phyloP scores from a whole-genome alignment of 306 rosid genomes.

The Herpetospermum pedunculosum region DNA sequence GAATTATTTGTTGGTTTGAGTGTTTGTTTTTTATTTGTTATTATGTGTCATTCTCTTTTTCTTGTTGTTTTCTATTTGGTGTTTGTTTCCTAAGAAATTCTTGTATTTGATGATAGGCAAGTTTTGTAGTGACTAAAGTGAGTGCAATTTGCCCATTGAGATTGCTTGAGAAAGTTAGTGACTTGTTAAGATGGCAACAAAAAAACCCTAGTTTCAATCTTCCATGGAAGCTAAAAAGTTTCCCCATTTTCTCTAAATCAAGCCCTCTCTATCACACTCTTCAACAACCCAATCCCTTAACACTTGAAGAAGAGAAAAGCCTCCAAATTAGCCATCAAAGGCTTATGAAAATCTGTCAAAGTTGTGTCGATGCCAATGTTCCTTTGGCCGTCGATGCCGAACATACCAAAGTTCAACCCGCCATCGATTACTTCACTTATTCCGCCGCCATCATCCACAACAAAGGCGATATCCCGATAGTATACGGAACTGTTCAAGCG shows the following conservation, averaged over 20 bases:
- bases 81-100: too few species aligned
- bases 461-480: constrained; percentile 31
- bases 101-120: neutral
- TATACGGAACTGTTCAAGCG: constrained; percentile 66
- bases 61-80: too few species aligned
- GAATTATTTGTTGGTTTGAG: neutral
- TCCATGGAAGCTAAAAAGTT: constrained; percentile 68
- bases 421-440: constrained; percentile 79
- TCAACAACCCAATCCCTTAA: constrained; percentile 39
- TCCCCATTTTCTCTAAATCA: constrained; percentile 50
- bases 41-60: too few species aligned
- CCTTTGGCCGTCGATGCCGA: constrained; percentile 76
- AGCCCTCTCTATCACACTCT: constrained; percentile 70
- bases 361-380: constrained; percentile 38
- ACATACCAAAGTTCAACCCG: constrained; percentile 70
- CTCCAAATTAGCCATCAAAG: constrained; percentile 48
- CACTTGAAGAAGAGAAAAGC: constrained; percentile 50
- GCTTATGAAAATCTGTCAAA: constrained; percentile 37
- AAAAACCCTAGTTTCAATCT: constrained; percentile 46
- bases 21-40: too few species aligned
- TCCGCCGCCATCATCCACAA: constrained; percentile 51
- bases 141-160: constrained; percentile 81
- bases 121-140: constrained; percentile 42
- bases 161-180: constrained; percentile 49
- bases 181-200: constrained; percentile 79